Evolutionary conservation across 352 stramenopile genomes (phyloP), one percentile per base, ranked within the genome.

Genomic region (Phytopythium sindhum): DNA sequence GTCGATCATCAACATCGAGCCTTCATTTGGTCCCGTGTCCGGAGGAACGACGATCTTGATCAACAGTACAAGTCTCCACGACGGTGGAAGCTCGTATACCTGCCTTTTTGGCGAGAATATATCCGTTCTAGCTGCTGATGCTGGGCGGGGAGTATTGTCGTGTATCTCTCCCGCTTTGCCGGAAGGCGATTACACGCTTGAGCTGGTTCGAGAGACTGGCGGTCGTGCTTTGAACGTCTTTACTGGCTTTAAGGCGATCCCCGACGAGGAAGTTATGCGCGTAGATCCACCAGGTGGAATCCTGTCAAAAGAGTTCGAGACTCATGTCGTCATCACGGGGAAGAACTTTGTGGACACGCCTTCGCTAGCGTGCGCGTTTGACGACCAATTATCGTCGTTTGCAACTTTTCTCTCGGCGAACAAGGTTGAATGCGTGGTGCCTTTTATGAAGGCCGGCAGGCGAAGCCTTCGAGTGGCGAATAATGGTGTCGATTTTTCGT

Each of bases 401-500:
- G 50, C 53, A 11, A 70, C 66, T 21, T 90, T 85, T 37, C 39
- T 90, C 47, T 88, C 83, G 0, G 44, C 70, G 29, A 70, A 50
- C 2, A 29, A 71, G 62, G 65, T 92, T 15, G 81, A 90, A 23
- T 92, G 83, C 24, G 52, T 74, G 0, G 69, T 89, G 17, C 83
- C 83, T 28, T 85, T 78, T 45, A 78, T 75, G 35, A 58, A 61
- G 1, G 45, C 79, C 4, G 83, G 83, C 21, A 47, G 33, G 9
- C 84, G 81, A 37, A 54, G 45, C 14, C 64, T 92, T 12, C 69
- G 63, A 26, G 56, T 90, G 24, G 72, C 83, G 0, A 90, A 88
- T 60, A 90, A 92, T 39, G 81, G 83, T 6, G 28, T 74, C 4
- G 79, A 92, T 33, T 90, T 81, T 54, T 61, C 69, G 0, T 33